A percentile compares a stretch with the other conserved stretches of the same genome.
Evolutionary conservation across 1,284 basidiomycete species (phyloP).

Genomic region (Singerocomus rubriflavus): DNA sequence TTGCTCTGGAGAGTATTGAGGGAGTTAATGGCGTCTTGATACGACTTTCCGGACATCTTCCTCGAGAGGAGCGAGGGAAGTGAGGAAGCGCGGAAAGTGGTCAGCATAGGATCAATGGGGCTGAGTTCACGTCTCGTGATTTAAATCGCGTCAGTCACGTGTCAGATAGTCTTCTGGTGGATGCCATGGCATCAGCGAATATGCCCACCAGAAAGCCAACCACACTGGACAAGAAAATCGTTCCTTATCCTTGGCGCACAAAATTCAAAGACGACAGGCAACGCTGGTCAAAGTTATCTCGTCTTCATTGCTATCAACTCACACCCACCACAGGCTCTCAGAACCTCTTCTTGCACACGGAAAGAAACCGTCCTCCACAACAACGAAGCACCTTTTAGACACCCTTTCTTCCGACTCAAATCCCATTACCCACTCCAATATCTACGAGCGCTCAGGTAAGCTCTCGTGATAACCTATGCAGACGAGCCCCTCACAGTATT

Average conservation of each 20-base stretch:
- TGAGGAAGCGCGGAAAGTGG: slow-evolving; percentile 18
- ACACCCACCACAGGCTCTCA: slow-evolving; percentile 25
- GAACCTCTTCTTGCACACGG: slow-evolving; percentile 33
- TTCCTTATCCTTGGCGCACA: slow-evolving; percentile 14
- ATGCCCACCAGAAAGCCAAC: slow-evolving; percentile 36
- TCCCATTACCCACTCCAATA: slow-evolving; percentile 70
- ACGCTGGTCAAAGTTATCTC: slow-evolving; percentile 16
- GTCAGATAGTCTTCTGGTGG: slow-evolving; percentile 8
- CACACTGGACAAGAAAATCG: slow-evolving; percentile 11
- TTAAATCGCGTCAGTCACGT: slow-evolving; percentile 11
- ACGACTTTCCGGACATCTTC: slow-evolving; percentile 49
- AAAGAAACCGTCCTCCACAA: slow-evolving; percentile 39
- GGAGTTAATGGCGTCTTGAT: slow-evolving; percentile 79
- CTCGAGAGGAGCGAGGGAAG: slow-evolving; percentile 23
- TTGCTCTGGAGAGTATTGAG: slow-evolving; percentile 95
- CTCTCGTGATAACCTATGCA: background rate
- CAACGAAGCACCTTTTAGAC: slow-evolving; percentile 55
- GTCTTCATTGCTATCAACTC: background rate
- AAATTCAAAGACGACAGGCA: slow-evolving; percentile 21
- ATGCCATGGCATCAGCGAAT: slow-evolving; percentile 31
- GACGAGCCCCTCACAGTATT: background rate
- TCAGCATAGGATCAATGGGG: slow-evolving; percentile 6
- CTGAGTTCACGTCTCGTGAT: slow-evolving; percentile 1
- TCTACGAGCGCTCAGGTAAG: slow-evolving; percentile 55
- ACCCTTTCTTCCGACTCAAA: slow-evolving; percentile 60